These are phyloP conservation scores for Candida corydali DNA, from an alignment of 805 yeast species.

Conservation along the genomic window DNA sequence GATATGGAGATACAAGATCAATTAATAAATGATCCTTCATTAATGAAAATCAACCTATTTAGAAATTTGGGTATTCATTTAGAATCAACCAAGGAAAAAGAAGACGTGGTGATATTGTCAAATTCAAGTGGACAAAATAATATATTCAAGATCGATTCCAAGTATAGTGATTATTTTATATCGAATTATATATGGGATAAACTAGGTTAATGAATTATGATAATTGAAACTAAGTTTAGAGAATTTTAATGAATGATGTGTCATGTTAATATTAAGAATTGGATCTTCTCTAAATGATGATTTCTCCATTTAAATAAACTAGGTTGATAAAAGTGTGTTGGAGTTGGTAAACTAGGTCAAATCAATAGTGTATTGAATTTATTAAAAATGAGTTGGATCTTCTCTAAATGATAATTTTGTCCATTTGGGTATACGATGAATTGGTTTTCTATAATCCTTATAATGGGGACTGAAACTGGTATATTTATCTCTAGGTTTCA, in stretches of 20 bases:
- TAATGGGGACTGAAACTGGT: constrained; percentile 75
- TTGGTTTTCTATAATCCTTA: constrained; percentile 79
- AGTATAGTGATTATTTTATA: constrained; percentile 63
- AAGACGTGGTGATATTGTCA: constrained; percentile 15
- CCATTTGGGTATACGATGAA: constrained; percentile 89
- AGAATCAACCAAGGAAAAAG: constrained; percentile 21
- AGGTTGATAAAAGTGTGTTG: no score
- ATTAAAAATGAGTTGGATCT: constrained; percentile 68
- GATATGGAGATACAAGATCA: constrained; percentile 12
- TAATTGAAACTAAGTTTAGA: no score
- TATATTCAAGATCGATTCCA: constrained; percentile 47
- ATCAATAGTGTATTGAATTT: no score
- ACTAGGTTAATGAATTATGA: constrained; percentile 7
- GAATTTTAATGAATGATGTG: no score
- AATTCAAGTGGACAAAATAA: constrained; percentile 44
- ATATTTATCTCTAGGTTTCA: constrained; percentile 81
- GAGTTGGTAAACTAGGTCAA: no score
- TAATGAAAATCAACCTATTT: constrained; percentile 55
- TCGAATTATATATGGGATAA: constrained; percentile 79
- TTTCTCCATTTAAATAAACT: no score
- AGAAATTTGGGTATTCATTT: constrained; percentile 56
- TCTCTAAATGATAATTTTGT: constrained; percentile 77
- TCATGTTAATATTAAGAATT: no score
- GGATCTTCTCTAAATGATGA: no score
- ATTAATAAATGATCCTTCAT: constrained; percentile 30